Base-by-base conservation (phyloP, 2,329 filamentous ascomycete genomes). In the Diaporthe sp. region DNA sequence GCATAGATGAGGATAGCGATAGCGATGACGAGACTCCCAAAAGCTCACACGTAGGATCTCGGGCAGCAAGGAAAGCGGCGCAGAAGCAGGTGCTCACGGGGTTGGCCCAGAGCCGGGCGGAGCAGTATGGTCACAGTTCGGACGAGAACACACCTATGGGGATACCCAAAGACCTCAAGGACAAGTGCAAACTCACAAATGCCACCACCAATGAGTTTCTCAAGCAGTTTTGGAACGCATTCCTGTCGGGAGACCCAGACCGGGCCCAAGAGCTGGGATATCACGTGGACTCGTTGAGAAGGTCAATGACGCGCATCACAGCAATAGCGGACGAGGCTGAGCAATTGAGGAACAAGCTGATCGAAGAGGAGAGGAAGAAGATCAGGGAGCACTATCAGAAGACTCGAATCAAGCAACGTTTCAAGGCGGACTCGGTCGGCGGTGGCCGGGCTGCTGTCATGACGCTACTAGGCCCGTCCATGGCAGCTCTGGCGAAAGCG, bases 221-320 rank as follows among this genome's bases (percentile, higher is more conserved):
- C n/a, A 94, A 96, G 80, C 97, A 98, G 83, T 99, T 99, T 86
- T 99, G 96, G 96, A 90, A 91, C 47, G 92, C 96, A 0, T 99
- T 98, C 81, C 89, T 98, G 37, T 98, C 96, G 0, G 96, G 96
- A 20, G 95, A 98, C 81, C 86, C 94, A 1, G 93, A 95, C 76
- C 92, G 95, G 47, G 94, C 95, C 0, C 89, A 89, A 57, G 96
- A 99, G 84, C 89, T 98, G 20, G 92, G 92, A 9, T 95, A 94
- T 77, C 89, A 98, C 63, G 92, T 94, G 10, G 94, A 98, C 82
- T 96, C 95, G 13, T 88, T 99, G 20, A 90, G 91, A 76, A 91
- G 93, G 76, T 96, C 95, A 0, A 88, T 92, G 74, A 91, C 93
- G 76, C 92, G 97, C 37, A 96, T 98, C 83, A 90, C 94, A 75